Evolutionary conservation across 257 asterid genomes (phyloP).

Genomic region (Euphrasia confusa): DNA sequence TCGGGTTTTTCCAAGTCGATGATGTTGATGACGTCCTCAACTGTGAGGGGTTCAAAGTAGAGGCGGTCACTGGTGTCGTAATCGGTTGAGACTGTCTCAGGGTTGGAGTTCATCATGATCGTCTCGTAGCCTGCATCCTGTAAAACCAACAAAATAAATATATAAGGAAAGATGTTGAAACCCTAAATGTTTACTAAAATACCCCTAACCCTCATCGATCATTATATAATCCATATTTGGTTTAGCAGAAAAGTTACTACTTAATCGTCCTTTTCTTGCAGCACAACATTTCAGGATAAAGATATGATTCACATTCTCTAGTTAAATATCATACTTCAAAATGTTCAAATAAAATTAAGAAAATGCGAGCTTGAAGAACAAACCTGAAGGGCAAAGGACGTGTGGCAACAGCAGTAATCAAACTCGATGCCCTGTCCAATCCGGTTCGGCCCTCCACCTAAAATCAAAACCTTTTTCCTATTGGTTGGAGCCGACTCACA

Average conservation of each 20-base stretch:
- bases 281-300: no score
- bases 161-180: not conserved
- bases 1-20: slow-evolving; percentile 95
- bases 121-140: slow-evolving; percentile 95
- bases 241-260: no score
- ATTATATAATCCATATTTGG: no score
- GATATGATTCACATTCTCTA: no score
- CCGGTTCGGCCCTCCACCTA: slow-evolving; percentile 98
- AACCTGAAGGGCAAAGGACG: slow-evolving; percentile 98
- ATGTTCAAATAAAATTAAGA: no score
- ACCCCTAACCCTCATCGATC: no score
- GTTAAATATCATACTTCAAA: no score
- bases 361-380: slow-evolving; percentile 14
- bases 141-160: slow-evolving; percentile 12
- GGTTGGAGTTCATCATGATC: slow-evolving; percentile 98
- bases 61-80: slow-evolving; percentile 97
- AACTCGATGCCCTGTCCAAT: slow-evolving; percentile 99
- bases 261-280: no score
- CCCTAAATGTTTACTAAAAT: no score
- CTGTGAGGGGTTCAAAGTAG: slow-evolving; percentile 94
- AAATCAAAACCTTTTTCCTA: slow-evolving; percentile 75
- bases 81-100: slow-evolving; percentile 95
- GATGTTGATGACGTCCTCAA: slow-evolving; percentile 85
- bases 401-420: slow-evolving; percentile 97
- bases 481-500: slow-evolving; percentile 84